Evolutionary conservation across 768 basidiomycete genomes (phyloP).

Genomic region (Phallus indusiatus): DNA sequence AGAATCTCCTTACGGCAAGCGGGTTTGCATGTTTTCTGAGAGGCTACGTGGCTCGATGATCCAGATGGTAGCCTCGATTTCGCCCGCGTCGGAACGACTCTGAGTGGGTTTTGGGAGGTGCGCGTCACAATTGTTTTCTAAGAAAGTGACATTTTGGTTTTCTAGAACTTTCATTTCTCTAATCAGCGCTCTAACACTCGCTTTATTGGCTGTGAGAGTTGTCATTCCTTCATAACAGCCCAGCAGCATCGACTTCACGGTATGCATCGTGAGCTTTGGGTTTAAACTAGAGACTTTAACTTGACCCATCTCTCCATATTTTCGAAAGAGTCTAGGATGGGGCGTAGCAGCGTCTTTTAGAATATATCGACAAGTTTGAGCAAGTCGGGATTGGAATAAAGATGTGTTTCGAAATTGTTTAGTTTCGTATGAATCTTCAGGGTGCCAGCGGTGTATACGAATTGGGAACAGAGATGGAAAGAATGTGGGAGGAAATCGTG

Average conservation of each 20-base stretch:
- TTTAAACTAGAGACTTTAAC: conserved; percentile 45
- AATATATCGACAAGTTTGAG: conserved; percentile 44
- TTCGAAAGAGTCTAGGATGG: conserved; percentile 8
- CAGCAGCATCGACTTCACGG: conserved; percentile 60
- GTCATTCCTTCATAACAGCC: conserved; percentile 70
- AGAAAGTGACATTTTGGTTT: conserved; percentile 21
- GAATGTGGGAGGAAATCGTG: conserved; percentile 45
- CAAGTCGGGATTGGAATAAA: conserved; percentile 39
- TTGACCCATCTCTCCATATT: conserved; percentile 35
- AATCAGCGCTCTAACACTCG: conserved; percentile 68
- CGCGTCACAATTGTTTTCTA: conserved; percentile 17
- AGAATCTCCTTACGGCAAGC: too few species aligned
- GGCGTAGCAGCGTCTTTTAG: conserved; percentile 34
- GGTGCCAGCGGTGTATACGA: conserved; percentile 33
- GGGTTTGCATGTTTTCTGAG: conserved; percentile 45
- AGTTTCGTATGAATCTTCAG: neutral
- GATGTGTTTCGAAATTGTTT: neutral
- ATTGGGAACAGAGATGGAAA: conserved; percentile 49
- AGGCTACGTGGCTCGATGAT: conserved; percentile 73
- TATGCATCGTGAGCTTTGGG: conserved; percentile 63
- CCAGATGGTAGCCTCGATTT: conserved; percentile 43
- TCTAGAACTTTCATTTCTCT: conserved; percentile 46
- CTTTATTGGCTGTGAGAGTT: conserved; percentile 78
- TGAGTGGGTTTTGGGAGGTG: conserved; percentile 1
- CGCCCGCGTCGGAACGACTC: conserved; percentile 2